Evolutionary conservation across 768 basidiomycete genomes (phyloP), one percentile per base, ranked within the genome.

Genomic region (Suillus hirtellus): DNA sequence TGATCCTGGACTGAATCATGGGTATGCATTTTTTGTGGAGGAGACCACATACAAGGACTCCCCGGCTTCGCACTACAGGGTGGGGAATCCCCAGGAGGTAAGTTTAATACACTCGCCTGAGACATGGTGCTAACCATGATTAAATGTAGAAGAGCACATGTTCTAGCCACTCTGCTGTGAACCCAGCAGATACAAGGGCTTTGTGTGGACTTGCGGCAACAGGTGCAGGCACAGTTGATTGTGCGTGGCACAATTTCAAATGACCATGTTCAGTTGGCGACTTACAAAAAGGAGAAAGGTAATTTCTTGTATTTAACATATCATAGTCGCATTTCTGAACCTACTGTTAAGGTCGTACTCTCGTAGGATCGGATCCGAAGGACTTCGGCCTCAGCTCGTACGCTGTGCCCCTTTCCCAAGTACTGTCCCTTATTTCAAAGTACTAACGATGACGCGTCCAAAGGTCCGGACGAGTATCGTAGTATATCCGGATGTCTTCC

Each of bases 11-110:
- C 67, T 76, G 4, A 73, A 69, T 59, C 46, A 63, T 10, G 70
- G 75, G 1, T 68, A 61, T 46, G 65, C 72, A 0, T 76, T 72
- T 60, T 64, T 75, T 42, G 72, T 75, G 7, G 71, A 71, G 34
- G 69, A 68, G 14, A 63, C 24, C 5, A 59, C 46, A 19, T 75
- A 67, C 60, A 62, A 56, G 46, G 49, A 56, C 7, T 63, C 66
- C 37, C 54, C 75, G 27, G 42, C 59, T 7, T 49, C 55, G 17
- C 68, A 63, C 55, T 64, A 63, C 35, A 59, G 38, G 31, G 34
- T 3, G 12, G 46, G 21, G 5, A 47, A 47, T 47, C 4, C 54
- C 27, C 54, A 55, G 38, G 54, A 55, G 38, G 54, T 55, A 21
- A 55, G 54, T 55, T 6, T 9, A 59, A 43, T 3, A 59, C 58